Evolutionary conservation across 441 rosid species (phyloP), one percentile per base, ranked within the genome.

Genomic region (Arabidopsis lyrata): DNA sequence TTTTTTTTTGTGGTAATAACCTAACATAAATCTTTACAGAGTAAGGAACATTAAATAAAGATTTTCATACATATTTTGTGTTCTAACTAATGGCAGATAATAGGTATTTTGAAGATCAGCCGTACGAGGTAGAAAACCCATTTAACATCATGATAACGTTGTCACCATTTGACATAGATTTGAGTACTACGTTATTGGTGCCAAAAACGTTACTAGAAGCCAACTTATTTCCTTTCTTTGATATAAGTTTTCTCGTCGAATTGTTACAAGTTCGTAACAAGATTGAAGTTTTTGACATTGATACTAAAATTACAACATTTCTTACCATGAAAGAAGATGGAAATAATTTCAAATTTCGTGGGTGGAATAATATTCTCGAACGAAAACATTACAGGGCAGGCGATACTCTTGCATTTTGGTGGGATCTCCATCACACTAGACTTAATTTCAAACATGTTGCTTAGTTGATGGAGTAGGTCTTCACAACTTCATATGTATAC

Each of bases 141-240:
- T 5, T 2, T n/a, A 69, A 58, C 48, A 58, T 57, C 8, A 4
- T 47, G 20, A 44, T 69, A 69, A 69, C 47, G 0, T 69, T 69
- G 57, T 20, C 9, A 57, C 8, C 22, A 69, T 69, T 22, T 12
- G 57, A 69, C 36, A 18, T 10, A 18, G 7, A 12, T 18, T 6
- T n/a, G 18, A 24, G 45, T 69, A 6, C 1, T 20, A 45, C 74
- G 16, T 9, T 57, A 20, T 57, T 35, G 12, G 9, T 70, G 11
- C 9, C 74, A 0, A 59, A 35, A 59, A 38, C 27, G 14, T 22
- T 70, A 62, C 13, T 49, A 36, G 59, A 48, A 49, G 2, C 41
- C 39, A 49, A 49, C 1, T 24, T 70, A 9, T 61, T 49, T 36
- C 67, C 20, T 36, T 58, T 45, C 49, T 6, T n/a, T n/a, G 7